Conservation (phyloP, 2,329 filamentous ascomycete species). For the Penicillium nordicum region DNA sequence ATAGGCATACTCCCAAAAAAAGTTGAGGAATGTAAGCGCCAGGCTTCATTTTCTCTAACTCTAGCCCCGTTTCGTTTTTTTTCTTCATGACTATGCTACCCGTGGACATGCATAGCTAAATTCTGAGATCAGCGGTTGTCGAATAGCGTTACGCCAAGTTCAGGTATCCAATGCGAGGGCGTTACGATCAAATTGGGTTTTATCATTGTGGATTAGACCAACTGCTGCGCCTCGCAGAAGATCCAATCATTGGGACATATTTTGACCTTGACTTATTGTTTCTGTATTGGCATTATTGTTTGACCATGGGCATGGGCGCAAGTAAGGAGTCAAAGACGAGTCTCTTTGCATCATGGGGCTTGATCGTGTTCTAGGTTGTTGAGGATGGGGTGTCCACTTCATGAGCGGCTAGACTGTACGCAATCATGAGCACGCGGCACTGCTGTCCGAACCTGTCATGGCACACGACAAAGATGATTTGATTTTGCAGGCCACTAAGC, state of each 20-base stretch:
- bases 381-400: neutral
- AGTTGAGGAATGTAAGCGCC: slow-evolving; percentile 6
- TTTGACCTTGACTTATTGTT: neutral
- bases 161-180: slow-evolving; percentile 2
- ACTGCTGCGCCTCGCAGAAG: neutral
- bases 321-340: neutral
- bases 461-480: neutral
- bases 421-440: neutral
- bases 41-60: neutral
- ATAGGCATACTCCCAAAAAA: neutral
- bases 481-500: neutral
- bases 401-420: neutral
- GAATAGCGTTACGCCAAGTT: neutral
- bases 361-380: neutral
- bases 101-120: neutral
- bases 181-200: neutral
- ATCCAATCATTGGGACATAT: neutral
- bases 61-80: neutral
- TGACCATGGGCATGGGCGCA: neutral
- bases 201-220: neutral
- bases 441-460: neutral
- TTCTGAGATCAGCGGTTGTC: neutral
- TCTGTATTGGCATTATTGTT: neutral
- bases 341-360: neutral
- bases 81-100: neutral